Conservation (phyloP, 345 rosid species). For the Eucalyptus brandiana region DNA sequence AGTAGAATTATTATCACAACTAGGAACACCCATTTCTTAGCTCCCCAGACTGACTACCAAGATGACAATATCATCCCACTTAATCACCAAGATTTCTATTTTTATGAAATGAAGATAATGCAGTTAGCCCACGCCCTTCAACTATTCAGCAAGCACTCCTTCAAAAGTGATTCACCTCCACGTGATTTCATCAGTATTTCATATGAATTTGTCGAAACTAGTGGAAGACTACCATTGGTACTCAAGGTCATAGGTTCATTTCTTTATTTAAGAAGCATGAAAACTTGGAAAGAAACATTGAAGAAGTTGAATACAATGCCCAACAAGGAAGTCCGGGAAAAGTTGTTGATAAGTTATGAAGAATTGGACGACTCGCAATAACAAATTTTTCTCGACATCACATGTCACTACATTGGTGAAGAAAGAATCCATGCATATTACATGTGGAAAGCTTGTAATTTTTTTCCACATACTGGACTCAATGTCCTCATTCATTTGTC, state of each 20-base stretch:
- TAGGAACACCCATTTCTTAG: neutral
- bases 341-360: neutral
- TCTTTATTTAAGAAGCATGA: neutral
- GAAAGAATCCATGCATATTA: neutral
- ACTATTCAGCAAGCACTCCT: neutral
- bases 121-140: neutral
- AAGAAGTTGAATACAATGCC: neutral
- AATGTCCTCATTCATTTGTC: neutral
- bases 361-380: accelerated
- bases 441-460: neutral
- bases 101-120: neutral
- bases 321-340: neutral
- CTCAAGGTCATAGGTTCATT: neutral
- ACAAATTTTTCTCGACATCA: neutral
- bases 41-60: neutral
- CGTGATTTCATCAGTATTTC: neutral
- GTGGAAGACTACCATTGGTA: neutral
- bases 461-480: neutral
- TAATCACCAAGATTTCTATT: neutral
- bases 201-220: too few species aligned
- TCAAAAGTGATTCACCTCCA: accelerated
- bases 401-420: neutral
- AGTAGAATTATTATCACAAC: neutral
- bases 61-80: neutral
- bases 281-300: neutral